These are phyloP conservation scores for Neotropicomus parvogracilis DNA, from an alignment of 1,284 basidiomycete genomes.

Conservation along the genomic window DNA sequence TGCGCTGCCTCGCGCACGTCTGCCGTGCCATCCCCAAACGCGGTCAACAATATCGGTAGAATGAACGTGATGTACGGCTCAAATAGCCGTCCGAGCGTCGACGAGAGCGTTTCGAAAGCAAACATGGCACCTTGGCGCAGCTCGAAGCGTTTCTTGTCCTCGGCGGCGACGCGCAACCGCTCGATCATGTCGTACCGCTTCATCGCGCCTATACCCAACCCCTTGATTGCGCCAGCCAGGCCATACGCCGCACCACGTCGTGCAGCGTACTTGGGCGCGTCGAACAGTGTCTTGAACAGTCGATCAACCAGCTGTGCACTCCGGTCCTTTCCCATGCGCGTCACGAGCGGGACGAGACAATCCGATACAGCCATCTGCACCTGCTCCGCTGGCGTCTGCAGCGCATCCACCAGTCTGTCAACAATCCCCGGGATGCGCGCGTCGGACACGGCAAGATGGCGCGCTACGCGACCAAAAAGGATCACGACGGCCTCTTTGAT, in stretches of 20 bases:
- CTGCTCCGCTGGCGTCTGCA: constrained; percentile 94
- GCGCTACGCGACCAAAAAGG: constrained; percentile 89
- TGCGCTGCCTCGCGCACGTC: constrained; percentile 96
- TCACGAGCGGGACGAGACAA: constrained; percentile 86
- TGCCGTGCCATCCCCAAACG: constrained; percentile 86
- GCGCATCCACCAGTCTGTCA: constrained; percentile 84
- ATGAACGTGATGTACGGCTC: constrained; percentile 92
- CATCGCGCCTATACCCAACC: constrained; percentile 82
- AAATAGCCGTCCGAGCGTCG: constrained; percentile 83
- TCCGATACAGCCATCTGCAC: constrained; percentile 97
- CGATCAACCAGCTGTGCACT: constrained; percentile 71
- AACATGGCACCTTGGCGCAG: constrained; percentile 93
- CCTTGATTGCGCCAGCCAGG: constrained; percentile 88
- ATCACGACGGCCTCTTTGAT: constrained; percentile 96
- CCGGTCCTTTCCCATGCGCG: constrained; percentile 57
- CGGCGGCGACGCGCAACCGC: constrained; percentile 73
- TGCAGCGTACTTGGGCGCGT: constrained; percentile 83
- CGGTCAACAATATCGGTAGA: constrained; percentile 80
- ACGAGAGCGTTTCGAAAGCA: constrained; percentile 89
- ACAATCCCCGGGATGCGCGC: constrained; percentile 80
- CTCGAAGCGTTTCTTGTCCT: constrained; percentile 88
- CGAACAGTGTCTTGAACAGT: constrained; percentile 74
- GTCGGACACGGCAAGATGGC: constrained; percentile 81
- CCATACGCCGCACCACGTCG: constrained; percentile 96
- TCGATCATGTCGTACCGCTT: constrained; percentile 81